These are phyloP conservation scores for Candida tallmaniae DNA, from an alignment of 805 yeast genomes.

Conservation along the genomic window DNA sequence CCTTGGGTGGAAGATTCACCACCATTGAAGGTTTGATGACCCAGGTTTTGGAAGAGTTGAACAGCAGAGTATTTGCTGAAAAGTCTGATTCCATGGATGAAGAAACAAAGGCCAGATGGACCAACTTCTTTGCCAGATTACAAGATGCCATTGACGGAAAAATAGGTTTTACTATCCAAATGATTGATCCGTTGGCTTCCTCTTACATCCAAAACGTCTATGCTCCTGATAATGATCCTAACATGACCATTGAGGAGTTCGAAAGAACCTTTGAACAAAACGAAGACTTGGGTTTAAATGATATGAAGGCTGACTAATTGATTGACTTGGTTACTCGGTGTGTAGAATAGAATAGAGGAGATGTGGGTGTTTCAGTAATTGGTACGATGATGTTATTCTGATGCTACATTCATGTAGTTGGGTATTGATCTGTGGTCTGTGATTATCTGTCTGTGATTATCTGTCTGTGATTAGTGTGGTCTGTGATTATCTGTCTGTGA, in stretches of 20 bases:
- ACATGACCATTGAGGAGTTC: constrained; percentile 85
- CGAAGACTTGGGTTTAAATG: constrained; percentile 82
- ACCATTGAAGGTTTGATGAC: constrained; percentile 89
- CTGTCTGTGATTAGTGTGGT: no score
- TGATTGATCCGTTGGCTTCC: constrained; percentile 95
- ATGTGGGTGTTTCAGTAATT: no score
- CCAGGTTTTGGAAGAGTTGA: constrained; percentile 87
- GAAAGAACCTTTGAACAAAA: constrained; percentile 87
- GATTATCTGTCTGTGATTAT: no score
- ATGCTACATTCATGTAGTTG: no score
- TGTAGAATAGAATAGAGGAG: no score
- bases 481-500: no score
- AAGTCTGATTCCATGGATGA: constrained; percentile 90
- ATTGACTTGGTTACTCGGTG: not conserved
- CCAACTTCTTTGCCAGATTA: constrained; percentile 64
- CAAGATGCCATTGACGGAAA: constrained; percentile 80
- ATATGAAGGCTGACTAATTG: constrained; percentile 36
- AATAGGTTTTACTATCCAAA: constrained; percentile 71
- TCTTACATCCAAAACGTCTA: constrained; percentile 97
- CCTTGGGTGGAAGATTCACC: constrained; percentile 96
- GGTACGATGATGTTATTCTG: no score
- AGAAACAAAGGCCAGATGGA: constrained; percentile 78
- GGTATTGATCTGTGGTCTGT: no score
- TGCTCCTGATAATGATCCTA: constrained; percentile 98
- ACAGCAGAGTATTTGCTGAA: constrained; percentile 75